Conservation (phyloP, 371 early-diverging fungal genomes). For the Quaeritorhiza haematococci region DNA sequence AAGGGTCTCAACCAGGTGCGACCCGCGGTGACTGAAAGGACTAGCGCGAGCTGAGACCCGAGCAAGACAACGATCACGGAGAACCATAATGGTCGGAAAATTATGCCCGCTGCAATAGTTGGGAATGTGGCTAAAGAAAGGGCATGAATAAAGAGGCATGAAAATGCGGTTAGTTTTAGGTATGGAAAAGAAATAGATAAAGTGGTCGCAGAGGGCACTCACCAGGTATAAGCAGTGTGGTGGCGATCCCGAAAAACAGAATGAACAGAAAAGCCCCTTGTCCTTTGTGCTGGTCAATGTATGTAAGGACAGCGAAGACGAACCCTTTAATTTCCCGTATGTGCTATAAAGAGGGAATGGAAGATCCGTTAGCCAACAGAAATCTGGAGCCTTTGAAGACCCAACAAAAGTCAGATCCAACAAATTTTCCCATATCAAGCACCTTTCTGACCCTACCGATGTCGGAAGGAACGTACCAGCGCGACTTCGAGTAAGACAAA, state of each 20-base stretch:
- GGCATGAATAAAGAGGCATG: not conserved
- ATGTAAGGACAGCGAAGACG: constrained; percentile 8
- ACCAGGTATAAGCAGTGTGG: constrained; percentile 21
- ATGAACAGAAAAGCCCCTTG: constrained; percentile 16
- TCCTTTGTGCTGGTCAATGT: constrained; percentile 19
- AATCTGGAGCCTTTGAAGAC: too few species aligned
- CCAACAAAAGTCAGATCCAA: too few species aligned
- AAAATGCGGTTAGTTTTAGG: not conserved
- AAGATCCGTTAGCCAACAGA: too few species aligned
- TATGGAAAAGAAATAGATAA: not conserved
- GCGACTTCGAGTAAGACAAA: too few species aligned
- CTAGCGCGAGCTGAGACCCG: constrained; percentile 26
- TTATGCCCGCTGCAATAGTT: constrained; percentile 25
- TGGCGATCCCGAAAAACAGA: constrained; percentile 12
- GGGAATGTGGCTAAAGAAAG: constrained; percentile 10
- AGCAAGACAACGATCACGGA: constrained; percentile 18
- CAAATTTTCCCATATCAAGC: too few species aligned
- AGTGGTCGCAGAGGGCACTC: not conserved
- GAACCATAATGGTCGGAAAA: constrained; percentile 22
- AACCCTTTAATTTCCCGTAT: too few species aligned
- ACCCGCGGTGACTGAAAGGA: constrained; percentile 19
- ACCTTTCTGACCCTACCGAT: too few species aligned
- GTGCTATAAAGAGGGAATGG: too few species aligned
- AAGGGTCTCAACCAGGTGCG: constrained; percentile 26
- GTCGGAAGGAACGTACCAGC: too few species aligned